phyloP scores from a whole-genome alignment of 495 filamentous ascomycete genomes.

The Zalerion maritima region DNA sequence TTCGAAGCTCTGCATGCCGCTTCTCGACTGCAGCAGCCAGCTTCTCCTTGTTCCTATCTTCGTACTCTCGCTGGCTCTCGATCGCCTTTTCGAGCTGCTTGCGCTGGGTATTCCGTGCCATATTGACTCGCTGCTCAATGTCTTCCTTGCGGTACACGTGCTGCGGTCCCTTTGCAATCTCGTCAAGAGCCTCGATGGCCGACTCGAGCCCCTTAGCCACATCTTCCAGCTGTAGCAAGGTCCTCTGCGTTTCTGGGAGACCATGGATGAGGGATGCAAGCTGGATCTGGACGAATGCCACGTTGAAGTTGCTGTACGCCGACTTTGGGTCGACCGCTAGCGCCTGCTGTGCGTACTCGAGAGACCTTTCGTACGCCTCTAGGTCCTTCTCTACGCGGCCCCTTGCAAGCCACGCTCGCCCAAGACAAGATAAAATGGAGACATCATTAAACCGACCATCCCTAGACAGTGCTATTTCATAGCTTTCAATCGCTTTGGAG shows the following conservation, averaged over 20 bases:
- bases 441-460: constrained; percentile 62
- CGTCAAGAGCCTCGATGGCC: constrained; percentile 66
- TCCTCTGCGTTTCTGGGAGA: constrained; percentile 59
- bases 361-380: constrained; percentile 65
- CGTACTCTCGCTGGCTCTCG: constrained; percentile 76
- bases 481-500: constrained; percentile 79
- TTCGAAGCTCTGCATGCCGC: constrained; percentile 61
- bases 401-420: constrained; percentile 81
- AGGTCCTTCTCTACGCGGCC: constrained; percentile 69
- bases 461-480: constrained; percentile 77
- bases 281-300: constrained; percentile 92
- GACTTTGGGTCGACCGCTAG: constrained; percentile 66
- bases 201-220: constrained; percentile 76
- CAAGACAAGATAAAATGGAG: constrained; percentile 75
- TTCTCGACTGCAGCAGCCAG: constrained; percentile 57
- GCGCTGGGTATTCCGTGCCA: constrained; percentile 87
- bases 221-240: constrained; percentile 59
- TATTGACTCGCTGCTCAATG: constrained; percentile 87
- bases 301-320: constrained; percentile 88
- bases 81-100: constrained; percentile 76
- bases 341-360: constrained; percentile 78
- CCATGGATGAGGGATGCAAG: constrained; percentile 67
- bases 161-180: constrained; percentile 65
- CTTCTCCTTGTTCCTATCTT: constrained; percentile 79
- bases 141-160: constrained; percentile 84